Evolutionary conservation across 2,329 filamentous ascomycete species (phyloP), one percentile per base, ranked within the genome.

Genomic region (Sporothrix inflata): DNA sequence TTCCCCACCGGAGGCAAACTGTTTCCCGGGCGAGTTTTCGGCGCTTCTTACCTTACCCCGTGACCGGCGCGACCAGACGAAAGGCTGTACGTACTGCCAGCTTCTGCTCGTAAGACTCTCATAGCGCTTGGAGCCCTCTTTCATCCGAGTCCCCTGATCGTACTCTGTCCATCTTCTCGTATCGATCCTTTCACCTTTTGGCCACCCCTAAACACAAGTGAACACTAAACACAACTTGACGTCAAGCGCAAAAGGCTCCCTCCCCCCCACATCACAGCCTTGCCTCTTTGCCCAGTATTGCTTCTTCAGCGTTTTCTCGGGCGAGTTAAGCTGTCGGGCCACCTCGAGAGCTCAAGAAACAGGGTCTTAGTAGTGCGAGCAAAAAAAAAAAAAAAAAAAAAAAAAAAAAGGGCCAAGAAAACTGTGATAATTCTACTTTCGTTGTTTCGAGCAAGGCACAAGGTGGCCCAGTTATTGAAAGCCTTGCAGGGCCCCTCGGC

Each of bases 71-170:
- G 7, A 61, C 1, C 9, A 1, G 24, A 66, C 38, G 60, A 38
- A 63, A 42, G 38, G 60, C 12, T 57, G 27, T 19, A n/a, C n/a
- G n/a, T n/a, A n/a, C n/a, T n/a, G n/a, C n/a, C n/a, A n/a, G n/a
- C n/a, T n/a, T n/a, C n/a, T n/a, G n/a, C n/a, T n/a, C n/a, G n/a
- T n/a, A n/a, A n/a, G n/a, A n/a, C n/a, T n/a, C n/a, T n/a, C 38
- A 19, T 38, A 61, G 55, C 30, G 55, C 30, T 40, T 38, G 55
- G 60, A 65, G 60, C 24, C 51, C 51, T 55, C 51, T 30, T 55
- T 55, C 34, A n/a, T 42, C 42, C 6, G n/a, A 19, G 19, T n/a
- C 47, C 45, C 19, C 47, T 47, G 16, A 47, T 47, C 45, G 16
- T 16, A n/a, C 38, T 47, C 16, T 47, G n/a, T n/a, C n/a, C n/a